Conservation (phyloP, 1,139 yeast species). For the Saccharomyces hybrid region DNA sequence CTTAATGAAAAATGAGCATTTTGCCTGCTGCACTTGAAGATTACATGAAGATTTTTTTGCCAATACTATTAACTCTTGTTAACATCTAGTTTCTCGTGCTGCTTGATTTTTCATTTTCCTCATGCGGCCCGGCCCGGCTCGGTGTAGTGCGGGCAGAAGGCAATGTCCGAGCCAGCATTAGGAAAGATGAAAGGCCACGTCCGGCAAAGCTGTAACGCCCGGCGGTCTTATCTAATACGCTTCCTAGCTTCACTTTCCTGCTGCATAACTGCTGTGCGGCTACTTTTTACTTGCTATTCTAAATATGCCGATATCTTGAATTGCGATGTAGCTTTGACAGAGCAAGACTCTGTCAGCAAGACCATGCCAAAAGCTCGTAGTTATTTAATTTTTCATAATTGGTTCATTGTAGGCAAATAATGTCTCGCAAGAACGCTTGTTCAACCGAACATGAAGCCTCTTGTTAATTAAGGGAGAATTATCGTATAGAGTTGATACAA, state of each 20-base stretch:
- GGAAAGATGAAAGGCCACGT: background rate
- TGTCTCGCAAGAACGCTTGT: background rate
- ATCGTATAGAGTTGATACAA: background rate
- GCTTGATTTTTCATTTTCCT: background rate
- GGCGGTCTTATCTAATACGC: background rate
- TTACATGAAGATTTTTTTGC: too few relatives aligned
- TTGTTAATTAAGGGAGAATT: background rate
- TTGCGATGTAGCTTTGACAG: background rate
- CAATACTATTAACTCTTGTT: too few relatives aligned
- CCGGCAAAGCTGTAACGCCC: background rate
- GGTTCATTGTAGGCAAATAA: too few relatives aligned
- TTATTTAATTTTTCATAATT: too few relatives aligned
- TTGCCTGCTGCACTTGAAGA: too few relatives aligned
- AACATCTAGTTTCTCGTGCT: background rate
- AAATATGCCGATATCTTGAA: background rate
- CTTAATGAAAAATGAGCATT: too few relatives aligned
- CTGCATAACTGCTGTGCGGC: background rate
- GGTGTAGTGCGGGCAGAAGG: background rate
- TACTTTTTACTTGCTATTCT: background rate
- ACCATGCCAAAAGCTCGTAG: background rate
- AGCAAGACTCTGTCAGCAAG: too few relatives aligned
- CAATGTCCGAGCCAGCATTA: background rate
- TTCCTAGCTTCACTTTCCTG: background rate
- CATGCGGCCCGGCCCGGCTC: background rate
- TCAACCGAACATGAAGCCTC: background rate